Evolutionary conservation across 768 basidiomycete genomes (phyloP).

Genomic region (Pulveroboletus sp.): DNA sequence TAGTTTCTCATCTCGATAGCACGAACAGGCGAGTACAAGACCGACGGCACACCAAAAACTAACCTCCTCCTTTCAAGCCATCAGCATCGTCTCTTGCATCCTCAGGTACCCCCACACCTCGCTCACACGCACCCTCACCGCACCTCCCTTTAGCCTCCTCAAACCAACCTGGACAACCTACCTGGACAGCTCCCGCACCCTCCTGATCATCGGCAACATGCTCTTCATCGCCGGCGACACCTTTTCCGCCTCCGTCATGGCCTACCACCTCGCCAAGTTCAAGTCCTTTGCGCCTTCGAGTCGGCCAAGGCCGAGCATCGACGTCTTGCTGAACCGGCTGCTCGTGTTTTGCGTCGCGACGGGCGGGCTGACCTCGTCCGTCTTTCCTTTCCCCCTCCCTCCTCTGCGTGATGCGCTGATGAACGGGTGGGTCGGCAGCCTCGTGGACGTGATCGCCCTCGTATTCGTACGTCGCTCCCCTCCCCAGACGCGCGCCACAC

Average conservation of each 20-base stretch:
- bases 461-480: conserved; percentile 14
- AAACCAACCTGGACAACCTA: conserved; percentile 12
- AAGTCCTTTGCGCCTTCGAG: conserved; percentile 4
- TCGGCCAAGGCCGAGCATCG: conserved; percentile 11
- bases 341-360: conserved; percentile 26
- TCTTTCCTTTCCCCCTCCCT: not conserved
- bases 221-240: conserved; percentile 26
- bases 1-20: conserved; percentile 18
- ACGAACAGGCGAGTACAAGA: conserved; percentile 14
- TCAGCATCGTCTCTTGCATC: conserved; percentile 13
- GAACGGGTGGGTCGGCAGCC: conserved; percentile 3
- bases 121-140: not conserved
- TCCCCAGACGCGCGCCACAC: no score
- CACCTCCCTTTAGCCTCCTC: conserved; percentile 1
- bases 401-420: not conserved
- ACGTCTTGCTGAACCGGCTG: conserved; percentile 21
- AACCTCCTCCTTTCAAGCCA: not conserved
- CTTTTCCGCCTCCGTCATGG: conserved; percentile 20
- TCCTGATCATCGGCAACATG: conserved; percentile 20
- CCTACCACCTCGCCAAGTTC: conserved; percentile 19
- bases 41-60: not conserved
- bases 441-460: conserved; percentile 27
- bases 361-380: conserved; percentile 24
- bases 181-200: not conserved
- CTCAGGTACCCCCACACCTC: conserved; percentile 13